Percentiles rank a stretch among this genome's conserved stretches.
phyloP scores from a whole-genome alignment of 352 stramenopile genomes.

The Globisporangium alternatum region DNA sequence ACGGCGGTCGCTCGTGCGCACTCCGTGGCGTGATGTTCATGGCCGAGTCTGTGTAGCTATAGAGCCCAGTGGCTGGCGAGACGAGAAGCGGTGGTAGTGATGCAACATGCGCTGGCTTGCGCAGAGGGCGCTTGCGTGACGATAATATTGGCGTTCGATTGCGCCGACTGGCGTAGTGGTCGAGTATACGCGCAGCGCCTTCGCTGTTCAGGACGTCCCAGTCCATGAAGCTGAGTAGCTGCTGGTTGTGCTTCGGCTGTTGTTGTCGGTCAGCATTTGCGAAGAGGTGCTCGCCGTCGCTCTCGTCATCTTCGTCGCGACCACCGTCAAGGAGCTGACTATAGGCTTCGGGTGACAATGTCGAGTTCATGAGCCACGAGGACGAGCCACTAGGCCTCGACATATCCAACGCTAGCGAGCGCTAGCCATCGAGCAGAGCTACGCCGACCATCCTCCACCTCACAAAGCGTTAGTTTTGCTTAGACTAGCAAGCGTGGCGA shows the following conservation, averaged over 20 bases:
- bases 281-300: constrained; percentile 1
- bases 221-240: constrained; percentile 14
- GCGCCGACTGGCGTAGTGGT: neutral
- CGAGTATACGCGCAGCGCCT: neutral
- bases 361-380: constrained; percentile 19
- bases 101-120: neutral
- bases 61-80: neutral
- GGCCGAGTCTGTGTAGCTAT: neutral
- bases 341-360: constrained; percentile 21
- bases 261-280: neutral
- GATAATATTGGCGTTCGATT: neutral
- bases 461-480: neutral
- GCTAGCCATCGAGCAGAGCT: neutral
- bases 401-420: too few relatives aligned
- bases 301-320: constrained; percentile 28
- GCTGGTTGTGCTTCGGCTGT: neutral
- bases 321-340: constrained; percentile 19
- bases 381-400: neutral
- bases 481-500: neutral
- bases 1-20: neutral
- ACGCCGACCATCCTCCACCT: neutral
- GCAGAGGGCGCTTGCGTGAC: neutral
- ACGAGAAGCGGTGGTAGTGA: neutral
- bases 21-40: neutral
- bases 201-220: constrained; percentile 6